A percentile compares a stretch with the other conserved stretches of the same genome.
phyloP scores from a whole-genome alignment of 2,329 filamentous ascomycete genomes.

The Lasiodiplodia sp. region DNA sequence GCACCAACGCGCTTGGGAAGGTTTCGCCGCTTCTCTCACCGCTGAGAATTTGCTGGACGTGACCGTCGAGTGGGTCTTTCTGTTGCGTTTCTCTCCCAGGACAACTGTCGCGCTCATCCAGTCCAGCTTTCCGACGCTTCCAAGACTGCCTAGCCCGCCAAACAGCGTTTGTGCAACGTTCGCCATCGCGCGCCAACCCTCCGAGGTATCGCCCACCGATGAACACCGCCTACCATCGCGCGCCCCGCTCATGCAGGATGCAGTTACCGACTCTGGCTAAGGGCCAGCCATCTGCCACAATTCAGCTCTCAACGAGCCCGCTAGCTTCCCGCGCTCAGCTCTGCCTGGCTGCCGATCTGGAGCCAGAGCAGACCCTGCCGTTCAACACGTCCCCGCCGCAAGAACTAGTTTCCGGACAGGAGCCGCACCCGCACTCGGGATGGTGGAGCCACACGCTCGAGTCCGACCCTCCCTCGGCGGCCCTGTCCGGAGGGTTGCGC shows the following conservation, averaged over 20 bases:
- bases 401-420: slow-evolving; percentile 26
- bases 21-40: slow-evolving; percentile 25
- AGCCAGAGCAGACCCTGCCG: slow-evolving; percentile 22
- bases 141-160: background rate
- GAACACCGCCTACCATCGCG: background rate
- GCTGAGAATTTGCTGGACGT: slow-evolving; percentile 1
- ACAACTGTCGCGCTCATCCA: background rate
- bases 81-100: background rate
- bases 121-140: background rate
- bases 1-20: background rate
- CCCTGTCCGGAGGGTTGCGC: slow-evolving; percentile 34
- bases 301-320: slow-evolving; percentile 1
- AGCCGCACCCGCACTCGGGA: slow-evolving; percentile 30
- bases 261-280: slow-evolving; percentile 3
- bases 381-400: slow-evolving; percentile 25
- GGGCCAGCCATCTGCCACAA: slow-evolving; percentile 13
- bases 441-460: slow-evolving; percentile 31
- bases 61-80: slow-evolving; percentile 1
- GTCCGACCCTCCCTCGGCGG: slow-evolving; percentile 30
- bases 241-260: slow-evolving; percentile 7
- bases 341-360: slow-evolving; percentile 29
- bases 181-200: slow-evolving; percentile 3
- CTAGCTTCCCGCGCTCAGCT: background rate
- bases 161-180: slow-evolving; percentile 15
- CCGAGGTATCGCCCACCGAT: slow-evolving; percentile 4